Evolutionary conservation across 176 grass and related monocot genomes (phyloP), one percentile per base, ranked within the genome.

Genomic region (Zoysia japonica): DNA sequence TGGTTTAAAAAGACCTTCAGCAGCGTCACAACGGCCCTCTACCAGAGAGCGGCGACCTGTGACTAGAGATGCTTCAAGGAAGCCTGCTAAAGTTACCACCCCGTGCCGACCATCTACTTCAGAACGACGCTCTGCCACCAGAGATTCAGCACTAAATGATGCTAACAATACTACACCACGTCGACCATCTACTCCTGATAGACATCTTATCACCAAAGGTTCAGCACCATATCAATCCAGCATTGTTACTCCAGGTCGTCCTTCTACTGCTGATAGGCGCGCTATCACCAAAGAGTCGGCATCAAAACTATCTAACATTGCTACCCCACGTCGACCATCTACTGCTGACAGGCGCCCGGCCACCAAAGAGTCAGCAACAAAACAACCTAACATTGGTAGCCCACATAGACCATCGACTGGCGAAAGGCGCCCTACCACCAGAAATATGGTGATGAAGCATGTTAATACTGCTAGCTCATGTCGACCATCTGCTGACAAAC

Each of bases 1-100:
- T 64, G 49, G 55, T 83, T 65, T 73, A 80, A 65, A 38, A 81
- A 89, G 64, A 83, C 65, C 82, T 85, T 88, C 88, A 52, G 47
- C 84, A 79, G 70, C 68, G 75, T 80, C 75, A 52, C 76, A 80
- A 85, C 11, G 55, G 9, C 60, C 81, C 44, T 69, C 74, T 42
- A 76, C 57, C 45, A 85, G 71, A 60, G 87, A 85, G 65, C 17
- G 57, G 0, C 71, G 65, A 38, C 77, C 82, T 71, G 57, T 71
- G 56, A 77, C 65, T 14, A 85, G 72, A 76, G 65, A 84, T 65
- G 71, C 77, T 85, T 76, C 77, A 81, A 52, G 14, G 65, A 76
- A 65, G 17, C 65, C 37, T 76, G 17, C 77, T 66, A 43, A 84
- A 51, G 19, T 65, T 70, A 60, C 56, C 83, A 85, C 65, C 56